Base-by-base conservation (phyloP, 164 flowering plant genomes). In the Vitis amurensis region DNA sequence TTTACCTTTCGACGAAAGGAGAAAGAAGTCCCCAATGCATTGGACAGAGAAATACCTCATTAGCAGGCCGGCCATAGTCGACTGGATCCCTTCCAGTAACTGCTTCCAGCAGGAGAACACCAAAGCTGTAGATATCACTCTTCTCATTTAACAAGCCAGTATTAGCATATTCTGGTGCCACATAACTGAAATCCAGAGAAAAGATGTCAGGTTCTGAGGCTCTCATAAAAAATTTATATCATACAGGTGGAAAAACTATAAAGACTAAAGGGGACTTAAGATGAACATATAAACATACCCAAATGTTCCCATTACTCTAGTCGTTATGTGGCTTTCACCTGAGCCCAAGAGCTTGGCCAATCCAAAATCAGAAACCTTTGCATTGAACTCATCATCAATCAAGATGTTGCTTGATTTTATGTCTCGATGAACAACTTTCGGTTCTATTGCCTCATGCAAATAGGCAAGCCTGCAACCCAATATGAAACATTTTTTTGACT, bases 131-230 rank as follows among this genome's bases (percentile, higher is more conserved):
- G 48, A 89, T 73, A 67, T 89, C 94, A 69, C 94, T 89, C 78
- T 88, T 89, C 79, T 89, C 94, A 68, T 87, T 89, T 68, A 89
- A 80, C 82, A 88, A 69, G 53, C 94, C 94, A 30, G 84, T 85
- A 66, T 89, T 89, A 58, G 91, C 94, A 83, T 89, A 89, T 79
- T 89, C 94, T 23, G 94, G 94, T 55, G 94, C 94, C 66, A 89
- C 94, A 75, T 89, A 89, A 50, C 94, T 89, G 83, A 74, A 74
- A 72, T 55, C 53, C 58, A 66, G 56, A 56, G 13, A 62, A 59
- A 50, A 67, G 27, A 37, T 37, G 7, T 6, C 44, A 37, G 44
- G 7, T 37, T 37, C 44, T 37, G 4, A 37, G 44, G 44, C 15
- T 3, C 49, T 56, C 11, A 72, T 30, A 53, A 23, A 23, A 23